Evolutionary conservation across 176 grass and related monocot species (phyloP), one percentile per base, ranked within the genome.

Genomic region (Tuctoria greenei): DNA sequence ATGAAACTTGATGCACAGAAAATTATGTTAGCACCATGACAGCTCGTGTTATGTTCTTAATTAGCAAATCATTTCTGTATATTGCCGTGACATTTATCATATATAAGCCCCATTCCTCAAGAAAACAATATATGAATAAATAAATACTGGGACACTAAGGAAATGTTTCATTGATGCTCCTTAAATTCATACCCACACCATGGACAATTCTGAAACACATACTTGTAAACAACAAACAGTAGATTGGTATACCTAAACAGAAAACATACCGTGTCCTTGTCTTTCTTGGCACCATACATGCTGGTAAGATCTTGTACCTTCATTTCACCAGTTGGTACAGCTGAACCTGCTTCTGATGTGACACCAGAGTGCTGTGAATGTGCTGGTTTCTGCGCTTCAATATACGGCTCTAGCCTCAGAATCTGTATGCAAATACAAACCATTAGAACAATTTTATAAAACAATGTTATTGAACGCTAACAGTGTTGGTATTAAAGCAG

Each of bases 381-480:
- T 0, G 61, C 60, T 10, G 75, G 82, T 71, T 78, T 71, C 27
- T 84, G 81, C 64, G 40, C 64, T 56, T 46, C 61, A 35, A 90
- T 41, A 46, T 87, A 74, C 41, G 91, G 95, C 64, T 99, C 87
- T 36, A 99, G 74, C 85, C 95, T 99, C 16, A 99, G 66, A 79
- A 99, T 87, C 95, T 99, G 84, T 80, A 79, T 61, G 18, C 15
- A 61, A 81, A 78, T 72, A 71, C 37, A 85, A 77, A 58, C 23
- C 23, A 35, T 37, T 34, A 79, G 31, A 67, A 65, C 6, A 60
- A 41, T 3, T 21, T 26, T 56, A 76, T 17, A 69, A 27, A 17
- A 13, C 15, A 7, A 43, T 43, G 20, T 26, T 57, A 7, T 27
- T 64, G 15, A 38, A 76, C 12, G 58, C 40, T 37, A 43, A 77